Evolutionary conservation across 345 rosid species (phyloP).

Genomic region (Sonneratia alba): DNA sequence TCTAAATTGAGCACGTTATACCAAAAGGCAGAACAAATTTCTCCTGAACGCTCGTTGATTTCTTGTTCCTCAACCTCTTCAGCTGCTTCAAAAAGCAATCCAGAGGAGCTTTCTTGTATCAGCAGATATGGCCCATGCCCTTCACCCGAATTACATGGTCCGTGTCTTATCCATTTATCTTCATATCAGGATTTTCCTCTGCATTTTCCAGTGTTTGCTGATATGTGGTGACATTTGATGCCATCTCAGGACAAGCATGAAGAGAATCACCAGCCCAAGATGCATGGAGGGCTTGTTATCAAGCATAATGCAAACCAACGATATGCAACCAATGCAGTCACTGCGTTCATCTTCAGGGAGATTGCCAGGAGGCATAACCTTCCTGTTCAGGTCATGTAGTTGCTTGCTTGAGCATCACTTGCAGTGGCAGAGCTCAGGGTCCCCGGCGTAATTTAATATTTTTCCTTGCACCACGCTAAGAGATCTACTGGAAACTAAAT

Average conservation of each 20-base stretch:
- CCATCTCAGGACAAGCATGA: constrained; percentile 81
- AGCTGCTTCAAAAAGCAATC: constrained; percentile 78
- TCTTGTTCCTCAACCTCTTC: constrained; percentile 13
- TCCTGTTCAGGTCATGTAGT: constrained; percentile 53
- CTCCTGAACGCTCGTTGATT: constrained; percentile 1
- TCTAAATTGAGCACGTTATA: background rate
- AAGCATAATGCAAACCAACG: constrained; percentile 96
- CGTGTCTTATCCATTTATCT: background rate
- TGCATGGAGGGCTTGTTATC: constrained; percentile 96
- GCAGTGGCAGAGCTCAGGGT: background rate
- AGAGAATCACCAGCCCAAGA: constrained; percentile 88
- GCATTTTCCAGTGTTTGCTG: constrained; percentile 4
- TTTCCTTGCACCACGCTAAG: background rate
- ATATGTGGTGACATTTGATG: constrained; percentile 10
- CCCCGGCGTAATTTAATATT: background rate
- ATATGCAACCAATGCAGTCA: constrained; percentile 89
- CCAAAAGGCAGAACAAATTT: background rate
- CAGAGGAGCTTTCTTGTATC: constrained; percentile 87
- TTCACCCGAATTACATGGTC: constrained; percentile 86
- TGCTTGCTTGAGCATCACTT: background rate
- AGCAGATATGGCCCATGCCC: constrained; percentile 98
- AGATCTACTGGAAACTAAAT: background rate
- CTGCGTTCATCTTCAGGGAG: constrained; percentile 74
- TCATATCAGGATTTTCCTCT: background rate
- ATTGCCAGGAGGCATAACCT: constrained; percentile 64